Evolutionary conservation across 495 filamentous ascomycete species (phyloP).

Genomic region (Penicillium diatomitis): DNA sequence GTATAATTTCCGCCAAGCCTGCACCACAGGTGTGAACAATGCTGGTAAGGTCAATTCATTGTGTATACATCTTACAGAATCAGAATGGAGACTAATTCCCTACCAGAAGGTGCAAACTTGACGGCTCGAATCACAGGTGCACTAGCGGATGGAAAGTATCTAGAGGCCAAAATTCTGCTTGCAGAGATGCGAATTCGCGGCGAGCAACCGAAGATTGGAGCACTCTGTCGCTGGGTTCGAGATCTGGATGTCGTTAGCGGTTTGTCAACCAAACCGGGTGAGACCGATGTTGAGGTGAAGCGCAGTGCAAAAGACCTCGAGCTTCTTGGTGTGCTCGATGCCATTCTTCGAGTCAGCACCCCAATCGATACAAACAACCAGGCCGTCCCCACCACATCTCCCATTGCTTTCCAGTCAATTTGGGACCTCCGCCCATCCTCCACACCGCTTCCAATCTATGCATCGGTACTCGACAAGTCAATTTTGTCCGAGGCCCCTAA

Average conservation of each 20-base stretch:
- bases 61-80: background rate
- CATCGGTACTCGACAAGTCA: conserved; percentile 29
- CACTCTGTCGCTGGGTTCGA: conserved; percentile 33
- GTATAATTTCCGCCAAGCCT: conserved; percentile 31
- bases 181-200: conserved; percentile 29
- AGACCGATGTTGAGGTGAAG: conserved; percentile 4
- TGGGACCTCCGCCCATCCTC: conserved; percentile 31
- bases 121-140: conserved; percentile 32
- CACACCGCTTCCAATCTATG: conserved; percentile 20
- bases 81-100: conserved; percentile 2
- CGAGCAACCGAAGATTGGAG: conserved; percentile 31
- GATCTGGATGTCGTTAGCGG: conserved; percentile 33
- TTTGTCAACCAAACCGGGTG: conserved; percentile 24
- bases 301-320: conserved; percentile 21
- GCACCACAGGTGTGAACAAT: conserved; percentile 29
- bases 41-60: conserved; percentile 15
- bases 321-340: conserved; percentile 27
- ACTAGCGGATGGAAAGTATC: conserved; percentile 25
- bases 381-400: conserved; percentile 16
- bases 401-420: conserved; percentile 31
- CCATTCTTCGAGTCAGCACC: conserved; percentile 29
- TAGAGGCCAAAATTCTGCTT: conserved; percentile 27
- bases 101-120: conserved; percentile 27
- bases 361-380: conserved; percentile 22
- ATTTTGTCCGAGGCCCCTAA: conserved; percentile 22